Conservation (phyloP, 1,284 basidiomycete genomes). For the Cryptococcus sp. region DNA sequence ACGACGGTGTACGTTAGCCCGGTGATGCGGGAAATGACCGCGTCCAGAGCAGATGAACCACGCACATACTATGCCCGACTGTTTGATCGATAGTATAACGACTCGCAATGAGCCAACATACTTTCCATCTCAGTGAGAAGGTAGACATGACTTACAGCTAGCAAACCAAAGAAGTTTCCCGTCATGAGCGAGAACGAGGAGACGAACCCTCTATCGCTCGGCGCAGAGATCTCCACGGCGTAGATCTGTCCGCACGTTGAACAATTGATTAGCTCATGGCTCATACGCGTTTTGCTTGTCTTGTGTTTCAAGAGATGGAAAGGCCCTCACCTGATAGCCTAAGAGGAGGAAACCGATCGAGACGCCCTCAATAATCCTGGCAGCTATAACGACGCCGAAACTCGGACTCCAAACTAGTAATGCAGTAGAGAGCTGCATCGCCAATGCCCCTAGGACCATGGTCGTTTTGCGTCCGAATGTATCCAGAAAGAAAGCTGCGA, state of each 20-base stretch:
- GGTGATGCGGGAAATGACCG: too few species aligned
- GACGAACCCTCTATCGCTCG: constrained; percentile 32
- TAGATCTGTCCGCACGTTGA: constrained; percentile 20
- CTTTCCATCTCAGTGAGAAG: too few species aligned
- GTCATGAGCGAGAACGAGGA: constrained; percentile 29
- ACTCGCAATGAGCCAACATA: too few species aligned
- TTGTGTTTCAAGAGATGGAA: too few species aligned
- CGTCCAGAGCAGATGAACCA: not conserved
- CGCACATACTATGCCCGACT: constrained; percentile 28
- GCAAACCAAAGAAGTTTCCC: constrained; percentile 30
- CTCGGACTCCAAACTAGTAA: constrained; percentile 25
- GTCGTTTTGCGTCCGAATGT: constrained; percentile 27
- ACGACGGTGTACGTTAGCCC: not conserved
- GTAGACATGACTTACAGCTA: constrained; percentile 25
- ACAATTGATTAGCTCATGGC: not conserved
- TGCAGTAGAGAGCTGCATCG: constrained; percentile 29
- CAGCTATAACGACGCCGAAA: constrained; percentile 28
- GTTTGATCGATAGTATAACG: too few species aligned
- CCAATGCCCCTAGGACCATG: constrained; percentile 20
- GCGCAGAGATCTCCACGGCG: constrained; percentile 32
- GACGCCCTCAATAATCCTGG: constrained; percentile 28
- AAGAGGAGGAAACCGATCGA: constrained; percentile 30
- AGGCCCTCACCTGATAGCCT: constrained; percentile 27
- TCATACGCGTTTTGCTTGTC: not conserved
- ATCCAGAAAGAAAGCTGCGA: constrained; percentile 31